These are phyloP conservation scores for Marchantia polymorpha DNA, from an alignment of 225 moss, liverwort and hornwort species.

Conservation along the genomic window DNA sequence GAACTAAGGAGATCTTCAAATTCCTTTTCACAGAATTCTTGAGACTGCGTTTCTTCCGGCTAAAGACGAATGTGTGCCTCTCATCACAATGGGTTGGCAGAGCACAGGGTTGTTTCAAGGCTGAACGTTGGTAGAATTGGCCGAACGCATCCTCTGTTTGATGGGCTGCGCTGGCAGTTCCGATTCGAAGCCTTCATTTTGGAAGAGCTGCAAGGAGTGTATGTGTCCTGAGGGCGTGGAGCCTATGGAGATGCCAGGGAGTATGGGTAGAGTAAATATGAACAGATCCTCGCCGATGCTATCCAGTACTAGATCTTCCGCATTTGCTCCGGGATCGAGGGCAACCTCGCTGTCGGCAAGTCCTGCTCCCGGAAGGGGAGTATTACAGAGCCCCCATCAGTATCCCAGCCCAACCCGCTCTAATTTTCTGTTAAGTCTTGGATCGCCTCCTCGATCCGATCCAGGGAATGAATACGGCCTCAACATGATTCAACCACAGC, in stretches of 20 bases:
- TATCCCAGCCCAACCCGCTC: conserved; percentile 8
- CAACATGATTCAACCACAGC: conserved; percentile 13
- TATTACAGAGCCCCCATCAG: neutral
- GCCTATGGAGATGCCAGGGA: conserved; percentile 36
- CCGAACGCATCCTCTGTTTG: conserved; percentile 1
- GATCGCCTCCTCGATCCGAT: conserved; percentile 11
- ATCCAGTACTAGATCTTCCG: neutral
- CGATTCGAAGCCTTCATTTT: conserved; percentile 7
- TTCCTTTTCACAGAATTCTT: too few relatives aligned
- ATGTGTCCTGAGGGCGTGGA: conserved; percentile 24
- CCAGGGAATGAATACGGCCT: conserved; percentile 27
- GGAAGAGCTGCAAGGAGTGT: conserved; percentile 23
- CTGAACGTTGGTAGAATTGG: neutral
- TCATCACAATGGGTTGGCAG: neutral
- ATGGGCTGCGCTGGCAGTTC: conserved; percentile 37
- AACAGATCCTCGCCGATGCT: conserved; percentile 27
- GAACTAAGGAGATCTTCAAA: too few relatives aligned
- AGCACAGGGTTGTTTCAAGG: neutral
- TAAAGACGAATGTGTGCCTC: neutral
- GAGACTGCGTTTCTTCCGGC: neutral
- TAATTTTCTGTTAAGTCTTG: conserved; percentile 24
- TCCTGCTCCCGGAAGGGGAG: neutral
- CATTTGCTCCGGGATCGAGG: neutral
- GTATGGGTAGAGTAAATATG: neutral
- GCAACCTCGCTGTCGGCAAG: neutral